Percentiles rank a stretch among this genome's conserved stretches.
Evolutionary conservation across 768 basidiomycete species (phyloP).

Genomic region (Panellus pusillus): DNA sequence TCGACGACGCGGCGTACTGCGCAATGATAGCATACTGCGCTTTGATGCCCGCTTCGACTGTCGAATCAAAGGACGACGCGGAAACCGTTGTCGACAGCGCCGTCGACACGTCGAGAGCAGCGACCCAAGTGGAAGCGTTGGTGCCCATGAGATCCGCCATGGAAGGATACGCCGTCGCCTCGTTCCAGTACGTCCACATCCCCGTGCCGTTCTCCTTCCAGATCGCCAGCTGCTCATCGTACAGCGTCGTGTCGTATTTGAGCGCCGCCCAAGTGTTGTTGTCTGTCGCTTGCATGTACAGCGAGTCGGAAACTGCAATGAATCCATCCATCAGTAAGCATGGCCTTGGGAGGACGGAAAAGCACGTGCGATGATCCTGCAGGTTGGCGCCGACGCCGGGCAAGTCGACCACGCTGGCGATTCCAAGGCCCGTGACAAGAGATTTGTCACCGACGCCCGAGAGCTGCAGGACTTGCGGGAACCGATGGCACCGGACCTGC

Average conservation of each 20-base stretch:
- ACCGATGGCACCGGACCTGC: slow-evolving; percentile 16
- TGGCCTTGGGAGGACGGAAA: neutral
- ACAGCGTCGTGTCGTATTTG: slow-evolving; percentile 7
- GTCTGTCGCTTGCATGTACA: slow-evolving; percentile 16
- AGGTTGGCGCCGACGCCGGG: slow-evolving; percentile 20
- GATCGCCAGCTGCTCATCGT: slow-evolving; percentile 16
- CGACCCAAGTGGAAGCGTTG: slow-evolving; percentile 6
- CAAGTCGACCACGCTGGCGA: slow-evolving; percentile 18
- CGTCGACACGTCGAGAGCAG: neutral
- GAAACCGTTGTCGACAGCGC: slow-evolving; percentile 11
- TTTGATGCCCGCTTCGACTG: slow-evolving; percentile 17
- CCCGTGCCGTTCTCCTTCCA: slow-evolving; percentile 18
- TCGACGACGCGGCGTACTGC: slow-evolving; percentile 9
- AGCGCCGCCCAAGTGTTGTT: slow-evolving; percentile 19
- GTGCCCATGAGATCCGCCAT: slow-evolving; percentile 13
- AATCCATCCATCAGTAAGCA: neutral
- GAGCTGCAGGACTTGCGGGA: slow-evolving; percentile 20
- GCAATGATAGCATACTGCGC: slow-evolving; percentile 15
- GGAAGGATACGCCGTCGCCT: slow-evolving; percentile 19
- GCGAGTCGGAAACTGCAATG: neutral
- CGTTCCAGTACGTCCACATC: slow-evolving; percentile 23
- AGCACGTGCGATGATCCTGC: slow-evolving; percentile 16
- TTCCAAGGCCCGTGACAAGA: slow-evolving; percentile 14
- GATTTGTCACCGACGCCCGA: slow-evolving; percentile 17
- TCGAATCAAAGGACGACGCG: slow-evolving; percentile 17